These are phyloP conservation scores for Pseudogymnoascus pannorum DNA, from an alignment of 2,329 filamentous ascomycete species.

Conservation along the genomic window DNA sequence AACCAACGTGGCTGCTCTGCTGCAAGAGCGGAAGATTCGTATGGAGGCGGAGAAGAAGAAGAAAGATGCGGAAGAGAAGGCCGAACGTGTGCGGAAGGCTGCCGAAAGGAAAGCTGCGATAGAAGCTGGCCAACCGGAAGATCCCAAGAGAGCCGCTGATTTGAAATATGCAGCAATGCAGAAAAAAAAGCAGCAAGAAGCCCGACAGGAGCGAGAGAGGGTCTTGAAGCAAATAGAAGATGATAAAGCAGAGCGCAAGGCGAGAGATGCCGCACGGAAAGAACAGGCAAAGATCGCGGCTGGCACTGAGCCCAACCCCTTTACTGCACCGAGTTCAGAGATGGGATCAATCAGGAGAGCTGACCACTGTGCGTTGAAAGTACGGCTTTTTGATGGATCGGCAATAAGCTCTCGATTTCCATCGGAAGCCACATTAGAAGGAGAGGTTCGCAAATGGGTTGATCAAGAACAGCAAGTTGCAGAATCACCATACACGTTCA, in stretches of 20 bases:
- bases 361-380: conserved; percentile 56
- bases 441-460: conserved; percentile 70
- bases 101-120: conserved; percentile 39
- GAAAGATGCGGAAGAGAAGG: conserved; percentile 30
- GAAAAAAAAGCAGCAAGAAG: conserved; percentile 55
- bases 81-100: conserved; percentile 35
- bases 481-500: conserved; percentile 65
- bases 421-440: conserved; percentile 51
- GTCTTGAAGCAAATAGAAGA: conserved; percentile 70
- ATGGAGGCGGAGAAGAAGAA: conserved; percentile 43
- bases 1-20: conserved; percentile 29
- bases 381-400: conserved; percentile 77
- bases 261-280: conserved; percentile 45
- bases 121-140: conserved; percentile 29
- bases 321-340: background rate
- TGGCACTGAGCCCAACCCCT: background rate
- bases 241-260: conserved; percentile 62
- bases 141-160: conserved; percentile 34
- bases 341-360: conserved; percentile 16
- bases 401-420: conserved; percentile 68
- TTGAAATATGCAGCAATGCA: conserved; percentile 46
- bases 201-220: conserved; percentile 59
- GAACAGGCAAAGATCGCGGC: conserved; percentile 27
- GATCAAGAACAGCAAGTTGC: conserved; percentile 38
- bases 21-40: conserved; percentile 44